Evolutionary conservation across 306 rosid genomes (phyloP), one percentile per base, ranked within the genome.

Genomic region (Vigna mungo): DNA sequence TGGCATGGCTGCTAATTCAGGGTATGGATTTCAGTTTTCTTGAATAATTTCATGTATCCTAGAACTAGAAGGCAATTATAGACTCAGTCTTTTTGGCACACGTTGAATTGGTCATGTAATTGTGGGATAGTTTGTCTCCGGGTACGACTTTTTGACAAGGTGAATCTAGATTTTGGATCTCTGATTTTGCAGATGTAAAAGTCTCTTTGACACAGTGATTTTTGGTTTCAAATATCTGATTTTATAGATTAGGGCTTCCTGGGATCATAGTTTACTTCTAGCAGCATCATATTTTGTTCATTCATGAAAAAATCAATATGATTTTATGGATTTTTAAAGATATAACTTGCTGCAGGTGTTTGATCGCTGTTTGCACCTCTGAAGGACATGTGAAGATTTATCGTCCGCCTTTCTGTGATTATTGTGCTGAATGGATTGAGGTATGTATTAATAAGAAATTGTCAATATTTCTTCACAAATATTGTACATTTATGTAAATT

Each of bases 361-460:
- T 92, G 93, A 77, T 95, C 48, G 92, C 97, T 75, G 90, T 92
- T 72, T 95, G 98, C 81, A 90, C 93, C 11, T 55, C 83, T 14
- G 96, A 95, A 77, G 98, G 98, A 52, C 55, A 53, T 4, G 95
- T 92, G 68, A 92, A 90, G 88, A 85, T 89, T 9, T 95, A 92
- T 68, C 92, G 96, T 55, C 90, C 88, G 0, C 98, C 98, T 9
- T 95, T 83, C 39, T 85, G 90, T 37, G 96, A 95, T 80, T 95
- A 85, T 78, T 70, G 87, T 86, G 86, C 98, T 71, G 97, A 95
- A 71, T 95, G 97, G 97, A 64, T 89, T 9, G 96, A 90, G 97
- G 98, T 92, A 81, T 25, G 68, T 62, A 2, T 62, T 62, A n/a
- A 8, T n/a, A 48, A 62, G 68, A 62, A 62, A 9, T 36, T 6